These are phyloP conservation scores for Nemania sp. DNA, from an alignment of 2,329 filamentous ascomycete species.

Conservation along the genomic window DNA sequence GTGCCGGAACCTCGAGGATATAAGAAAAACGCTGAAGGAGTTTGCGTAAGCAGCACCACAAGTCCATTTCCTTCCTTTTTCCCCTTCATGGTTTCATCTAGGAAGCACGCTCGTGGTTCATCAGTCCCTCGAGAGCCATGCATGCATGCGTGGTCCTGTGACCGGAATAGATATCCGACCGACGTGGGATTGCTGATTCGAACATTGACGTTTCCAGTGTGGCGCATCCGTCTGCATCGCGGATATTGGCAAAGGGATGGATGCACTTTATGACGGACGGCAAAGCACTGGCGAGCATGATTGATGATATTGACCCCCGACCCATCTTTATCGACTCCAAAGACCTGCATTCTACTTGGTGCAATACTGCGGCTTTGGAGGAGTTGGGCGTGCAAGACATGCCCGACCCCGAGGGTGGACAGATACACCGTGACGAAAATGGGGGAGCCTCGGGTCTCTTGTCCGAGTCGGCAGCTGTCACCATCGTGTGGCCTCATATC, in stretches of 20 bases:
- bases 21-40: conserved; percentile 50
- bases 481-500: conserved; percentile 59
- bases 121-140: background rate
- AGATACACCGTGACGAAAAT: conserved; percentile 52
- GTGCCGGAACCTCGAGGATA: conserved; percentile 54
- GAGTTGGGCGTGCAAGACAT: conserved; percentile 54
- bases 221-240: conserved; percentile 49
- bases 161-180: background rate
- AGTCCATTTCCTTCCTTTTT: background rate
- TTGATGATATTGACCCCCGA: conserved; percentile 56
- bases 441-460: conserved; percentile 57
- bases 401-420: conserved; percentile 55
- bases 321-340: conserved; percentile 62
- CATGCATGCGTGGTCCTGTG: background rate
- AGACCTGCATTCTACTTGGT: conserved; percentile 61
- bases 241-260: conserved; percentile 59
- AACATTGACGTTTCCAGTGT: conserved; percentile 12
- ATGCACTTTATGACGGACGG: conserved; percentile 60
- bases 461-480: conserved; percentile 57
- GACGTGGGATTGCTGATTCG: conserved; percentile 13
- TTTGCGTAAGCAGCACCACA: conserved; percentile 43
- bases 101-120: background rate
- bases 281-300: conserved; percentile 52
- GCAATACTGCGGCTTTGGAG: conserved; percentile 54
- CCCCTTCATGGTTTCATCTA: background rate